Evolutionary conservation across 306 rosid genomes (phyloP).

Genomic region (Medicago arabica): DNA sequence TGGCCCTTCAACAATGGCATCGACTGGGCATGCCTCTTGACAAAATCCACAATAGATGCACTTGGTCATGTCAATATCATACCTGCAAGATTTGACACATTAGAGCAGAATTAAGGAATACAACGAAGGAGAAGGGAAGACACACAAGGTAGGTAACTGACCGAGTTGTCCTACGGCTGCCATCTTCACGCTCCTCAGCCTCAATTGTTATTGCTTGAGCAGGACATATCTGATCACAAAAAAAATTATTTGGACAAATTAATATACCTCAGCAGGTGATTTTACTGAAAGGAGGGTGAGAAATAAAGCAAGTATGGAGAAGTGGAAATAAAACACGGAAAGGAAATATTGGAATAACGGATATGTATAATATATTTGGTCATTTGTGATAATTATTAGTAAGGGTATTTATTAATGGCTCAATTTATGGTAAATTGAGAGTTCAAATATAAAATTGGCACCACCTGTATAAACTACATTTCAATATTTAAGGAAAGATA

Average conservation of each 20-base stretch:
- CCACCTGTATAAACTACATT: conserved; percentile 6
- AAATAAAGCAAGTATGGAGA: background rate
- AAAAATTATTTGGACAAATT: conserved; percentile 31
- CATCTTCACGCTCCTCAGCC: conserved; percentile 99
- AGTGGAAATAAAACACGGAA: background rate
- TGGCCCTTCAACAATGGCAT: conserved; percentile 99
- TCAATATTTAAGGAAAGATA: conserved; percentile 10
- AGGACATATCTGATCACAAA: conserved; percentile 74
- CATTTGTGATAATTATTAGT: conserved; percentile 16
- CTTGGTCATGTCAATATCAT: conserved; percentile 99
- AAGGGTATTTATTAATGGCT: background rate
- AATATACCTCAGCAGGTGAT: conserved; percentile 6
- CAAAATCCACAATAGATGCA: conserved; percentile 99
- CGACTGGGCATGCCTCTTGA: conserved; percentile 99
- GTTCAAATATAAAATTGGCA: conserved; percentile 25
- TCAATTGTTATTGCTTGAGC: conserved; percentile 99
- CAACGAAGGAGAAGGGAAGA: background rate
- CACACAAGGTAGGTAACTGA: conserved; percentile 44
- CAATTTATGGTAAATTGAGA: conserved; percentile 6
- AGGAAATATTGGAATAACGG: background rate
- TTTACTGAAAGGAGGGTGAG: conserved; percentile 18
- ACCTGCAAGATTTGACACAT: conserved; percentile 62
- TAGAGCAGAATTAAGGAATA: background rate
- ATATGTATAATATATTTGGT: background rate
- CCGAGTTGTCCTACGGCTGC: conserved; percentile 99